Evolutionary conservation across 805 yeast genomes (phyloP).

Genomic region (Schizosaccharomyces japonicus): DNA sequence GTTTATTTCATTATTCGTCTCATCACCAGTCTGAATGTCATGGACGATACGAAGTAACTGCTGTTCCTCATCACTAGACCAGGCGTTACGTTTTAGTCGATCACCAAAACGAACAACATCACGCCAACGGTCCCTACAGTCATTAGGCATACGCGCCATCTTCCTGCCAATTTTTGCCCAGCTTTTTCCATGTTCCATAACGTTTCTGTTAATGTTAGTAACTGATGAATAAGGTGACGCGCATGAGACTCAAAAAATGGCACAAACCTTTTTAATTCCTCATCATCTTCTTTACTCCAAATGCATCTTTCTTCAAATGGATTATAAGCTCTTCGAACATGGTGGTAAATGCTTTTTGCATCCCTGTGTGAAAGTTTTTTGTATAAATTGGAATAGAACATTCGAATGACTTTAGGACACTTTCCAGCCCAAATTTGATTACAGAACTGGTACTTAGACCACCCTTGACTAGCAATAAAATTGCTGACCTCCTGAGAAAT

Average conservation of each 20-base stretch:
- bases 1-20: slow-evolving; percentile 24
- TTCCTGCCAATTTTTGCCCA: slow-evolving; percentile 69
- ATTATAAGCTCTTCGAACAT: slow-evolving; percentile 73
- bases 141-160: slow-evolving; percentile 90
- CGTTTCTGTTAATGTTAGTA: slow-evolving; percentile 28
- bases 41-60: slow-evolving; percentile 31
- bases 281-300: slow-evolving; percentile 73
- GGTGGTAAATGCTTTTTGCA: slow-evolving; percentile 39
- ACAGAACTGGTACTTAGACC: neutral
- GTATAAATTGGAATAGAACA: neutral
- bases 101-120: slow-evolving; percentile 82
- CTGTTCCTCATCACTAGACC: slow-evolving; percentile 56
- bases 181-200: slow-evolving; percentile 46
- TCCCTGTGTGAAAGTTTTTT: slow-evolving; percentile 1
- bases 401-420: neutral
- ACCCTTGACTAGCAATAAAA: neutral
- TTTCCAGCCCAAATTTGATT: slow-evolving; percentile 2
- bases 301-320: slow-evolving; percentile 63
- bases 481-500: neutral
- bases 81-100: slow-evolving; percentile 48
- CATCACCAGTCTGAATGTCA: slow-evolving; percentile 20
- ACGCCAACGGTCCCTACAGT: slow-evolving; percentile 90
- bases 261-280: slow-evolving; percentile 13
- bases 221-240: neutral
- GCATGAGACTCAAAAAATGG: neutral